Conservation (phyloP, 2,329 filamentous ascomycete species). For the Ceratocystis colombiana region DNA sequence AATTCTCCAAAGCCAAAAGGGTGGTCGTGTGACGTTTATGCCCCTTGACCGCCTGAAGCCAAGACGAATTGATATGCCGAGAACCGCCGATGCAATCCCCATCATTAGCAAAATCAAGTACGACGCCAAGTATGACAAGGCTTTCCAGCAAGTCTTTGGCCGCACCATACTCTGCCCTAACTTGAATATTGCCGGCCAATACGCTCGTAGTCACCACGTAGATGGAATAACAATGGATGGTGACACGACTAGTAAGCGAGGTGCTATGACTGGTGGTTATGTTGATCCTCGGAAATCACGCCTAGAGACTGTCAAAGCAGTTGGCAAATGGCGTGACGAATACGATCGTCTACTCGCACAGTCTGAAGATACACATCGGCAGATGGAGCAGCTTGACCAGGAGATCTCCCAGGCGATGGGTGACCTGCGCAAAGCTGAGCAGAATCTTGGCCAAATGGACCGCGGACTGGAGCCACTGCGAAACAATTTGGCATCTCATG, state of each 20-base stretch:
- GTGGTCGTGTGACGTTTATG: slow-evolving; percentile 88
- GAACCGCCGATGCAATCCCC: slow-evolving; percentile 76
- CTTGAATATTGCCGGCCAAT: slow-evolving; percentile 75
- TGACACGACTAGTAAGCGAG: slow-evolving; percentile 88
- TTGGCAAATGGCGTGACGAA: slow-evolving; percentile 64
- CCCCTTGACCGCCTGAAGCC: slow-evolving; percentile 73
- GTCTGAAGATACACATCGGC: slow-evolving; percentile 53
- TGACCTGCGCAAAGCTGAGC: slow-evolving; percentile 71
- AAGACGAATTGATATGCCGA: slow-evolving; percentile 64
- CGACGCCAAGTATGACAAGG: slow-evolving; percentile 65
- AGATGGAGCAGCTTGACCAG: slow-evolving; percentile 73
- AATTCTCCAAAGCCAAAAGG: slow-evolving; percentile 64
- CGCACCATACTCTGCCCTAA: slow-evolving; percentile 92
- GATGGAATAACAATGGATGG: slow-evolving; percentile 91
- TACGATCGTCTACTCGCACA: slow-evolving; percentile 58
- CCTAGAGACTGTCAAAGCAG: slow-evolving; percentile 68
- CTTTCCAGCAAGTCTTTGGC: slow-evolving; percentile 90
- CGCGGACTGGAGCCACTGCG: slow-evolving; percentile 71
- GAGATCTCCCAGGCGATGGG: slow-evolving; percentile 80
- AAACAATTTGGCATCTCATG: slow-evolving; percentile 65
- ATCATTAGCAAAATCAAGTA: slow-evolving; percentile 77
- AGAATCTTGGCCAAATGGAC: slow-evolving; percentile 66
- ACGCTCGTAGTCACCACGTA: slow-evolving; percentile 81
- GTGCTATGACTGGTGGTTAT: slow-evolving; percentile 89
- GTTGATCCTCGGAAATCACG: slow-evolving; percentile 79